Conservation (phyloP, 2,329 filamentous ascomycete species). For the Paradendryphiella salina region DNA sequence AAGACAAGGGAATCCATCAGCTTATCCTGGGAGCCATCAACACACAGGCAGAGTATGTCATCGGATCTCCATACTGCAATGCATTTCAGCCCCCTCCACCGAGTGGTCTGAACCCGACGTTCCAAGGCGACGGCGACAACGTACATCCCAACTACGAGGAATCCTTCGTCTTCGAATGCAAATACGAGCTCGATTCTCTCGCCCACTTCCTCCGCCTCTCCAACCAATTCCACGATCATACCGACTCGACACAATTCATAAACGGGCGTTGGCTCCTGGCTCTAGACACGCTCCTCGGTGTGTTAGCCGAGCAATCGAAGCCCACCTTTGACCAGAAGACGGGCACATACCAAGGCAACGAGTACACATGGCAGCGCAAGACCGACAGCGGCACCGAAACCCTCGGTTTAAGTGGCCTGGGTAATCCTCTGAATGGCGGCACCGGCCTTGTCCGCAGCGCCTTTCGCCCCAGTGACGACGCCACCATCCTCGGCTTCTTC, state of each 20-base stretch:
- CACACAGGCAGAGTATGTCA: constrained; percentile 93
- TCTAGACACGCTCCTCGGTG: constrained; percentile 70
- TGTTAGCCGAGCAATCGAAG: constrained; percentile 76
- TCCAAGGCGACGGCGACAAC: constrained; percentile 78
- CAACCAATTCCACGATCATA: constrained; percentile 85
- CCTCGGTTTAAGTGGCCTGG: constrained; percentile 75
- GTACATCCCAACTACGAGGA: constrained; percentile 89
- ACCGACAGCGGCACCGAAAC: constrained; percentile 90
- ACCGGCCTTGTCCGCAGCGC: constrained; percentile 88
- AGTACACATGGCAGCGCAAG: constrained; percentile 82
- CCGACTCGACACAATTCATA: constrained; percentile 76
- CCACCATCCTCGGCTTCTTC: constrained; percentile 90
- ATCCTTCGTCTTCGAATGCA: constrained; percentile 90
- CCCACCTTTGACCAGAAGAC: constrained; percentile 76
- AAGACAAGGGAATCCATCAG: constrained; percentile 75
- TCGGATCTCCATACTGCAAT: constrained; percentile 94
- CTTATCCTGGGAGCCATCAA: constrained; percentile 93
- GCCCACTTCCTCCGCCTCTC: constrained; percentile 85
- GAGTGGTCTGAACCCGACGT: constrained; percentile 69
- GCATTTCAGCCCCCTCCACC: constrained; percentile 94
- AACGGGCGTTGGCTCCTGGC: constrained; percentile 78
- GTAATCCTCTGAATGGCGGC: constrained; percentile 85
- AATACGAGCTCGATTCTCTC: constrained; percentile 96
- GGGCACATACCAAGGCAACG: constrained; percentile 67
- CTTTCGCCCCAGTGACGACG: constrained; percentile 93